Evolutionary conservation across 306 rosid species (phyloP).

Genomic region (Cicer yamashitae): DNA sequence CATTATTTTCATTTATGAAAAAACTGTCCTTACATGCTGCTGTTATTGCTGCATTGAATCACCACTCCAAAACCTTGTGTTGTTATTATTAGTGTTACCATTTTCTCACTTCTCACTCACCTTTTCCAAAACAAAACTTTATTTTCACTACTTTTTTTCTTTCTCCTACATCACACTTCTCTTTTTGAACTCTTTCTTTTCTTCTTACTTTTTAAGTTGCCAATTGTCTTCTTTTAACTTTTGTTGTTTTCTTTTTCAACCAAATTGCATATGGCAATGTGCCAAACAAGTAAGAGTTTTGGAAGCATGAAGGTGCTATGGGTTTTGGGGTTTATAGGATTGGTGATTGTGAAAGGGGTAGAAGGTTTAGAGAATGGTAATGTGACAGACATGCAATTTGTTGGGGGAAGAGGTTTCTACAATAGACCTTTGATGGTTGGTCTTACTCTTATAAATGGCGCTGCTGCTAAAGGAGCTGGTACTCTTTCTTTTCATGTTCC

Average conservation of each 20-base stretch:
- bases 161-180: conserved; percentile 22
- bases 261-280: conserved; percentile 41
- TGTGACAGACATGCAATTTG: conserved; percentile 52
- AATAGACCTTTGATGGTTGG: conserved; percentile 54
- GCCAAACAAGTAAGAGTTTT: conserved; percentile 31
- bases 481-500: conserved; percentile 23
- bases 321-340: conserved; percentile 46
- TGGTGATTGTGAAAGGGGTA: conserved; percentile 44
- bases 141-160: conserved; percentile 29
- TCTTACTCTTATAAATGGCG: conserved; percentile 57
- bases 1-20: conserved; percentile 19
- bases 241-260: conserved; percentile 15
- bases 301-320: conserved; percentile 43
- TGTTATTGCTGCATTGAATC: conserved; percentile 44
- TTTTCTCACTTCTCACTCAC: conserved; percentile 13
- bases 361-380: conserved; percentile 50
- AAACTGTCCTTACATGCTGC: neutral
- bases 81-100: neutral
- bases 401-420: conserved; percentile 38
- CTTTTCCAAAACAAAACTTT: neutral
- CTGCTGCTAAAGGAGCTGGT: conserved; percentile 70
- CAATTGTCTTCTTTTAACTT: conserved; percentile 16
- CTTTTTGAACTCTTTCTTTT: conserved; percentile 33
- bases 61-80: conserved; percentile 21
- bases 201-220: conserved; percentile 14